Evolutionary conservation across 2,329 filamentous ascomycete genomes (phyloP), one percentile per base, ranked within the genome.

Genomic region (Aureobasidium uvarum): DNA sequence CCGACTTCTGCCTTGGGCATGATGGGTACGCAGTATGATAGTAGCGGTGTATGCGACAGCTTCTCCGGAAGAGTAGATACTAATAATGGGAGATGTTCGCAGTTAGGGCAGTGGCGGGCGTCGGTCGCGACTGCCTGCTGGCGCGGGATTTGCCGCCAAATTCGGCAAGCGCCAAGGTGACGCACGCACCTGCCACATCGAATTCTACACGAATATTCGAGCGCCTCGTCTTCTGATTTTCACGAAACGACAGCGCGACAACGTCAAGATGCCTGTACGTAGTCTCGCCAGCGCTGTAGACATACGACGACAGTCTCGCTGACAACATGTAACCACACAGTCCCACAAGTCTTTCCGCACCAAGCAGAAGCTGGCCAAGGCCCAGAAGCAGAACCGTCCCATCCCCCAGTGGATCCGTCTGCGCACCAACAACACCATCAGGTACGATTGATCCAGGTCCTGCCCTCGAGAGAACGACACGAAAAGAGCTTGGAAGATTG

Each of bases 321-420:
- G 52, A 45, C 33, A 55, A 2, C 31, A 55, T 59, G n/a, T 58
- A 31, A 20, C 46, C 41, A 55, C 39, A 79, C 81, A 98, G 94
- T 94, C 90, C 89, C 92, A 99, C 86, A 99, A 99, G 90, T 91
- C 93, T 81, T 99, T 99, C 92, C 91, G 93, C 82, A 97, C 93
- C 84, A 99, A 99, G 93, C 90, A 96, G 84, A 99, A 99, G 95
- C 92, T 99, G 86, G 95, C 95, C 81, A 97, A 94, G 88, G 95
- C 95, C 81, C 94, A 98, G 88, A 98, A 96, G 89, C 94, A 98
- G 87, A 99, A 99, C 90, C 90, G 95, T 81, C 95, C 95, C 76
- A 97, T 99, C 81, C 95, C 95, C 74, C 95, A 99, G 87, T 99
- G 95, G 95, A 98, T 99, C 81, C 90, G 95, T 81, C 89, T 99